Percentiles rank a stretch among this genome's conserved stretches.
These are phyloP conservation scores for Microsporum audouinii DNA, from an alignment of 2,329 filamentous ascomycete species.

Conservation along the genomic window DNA sequence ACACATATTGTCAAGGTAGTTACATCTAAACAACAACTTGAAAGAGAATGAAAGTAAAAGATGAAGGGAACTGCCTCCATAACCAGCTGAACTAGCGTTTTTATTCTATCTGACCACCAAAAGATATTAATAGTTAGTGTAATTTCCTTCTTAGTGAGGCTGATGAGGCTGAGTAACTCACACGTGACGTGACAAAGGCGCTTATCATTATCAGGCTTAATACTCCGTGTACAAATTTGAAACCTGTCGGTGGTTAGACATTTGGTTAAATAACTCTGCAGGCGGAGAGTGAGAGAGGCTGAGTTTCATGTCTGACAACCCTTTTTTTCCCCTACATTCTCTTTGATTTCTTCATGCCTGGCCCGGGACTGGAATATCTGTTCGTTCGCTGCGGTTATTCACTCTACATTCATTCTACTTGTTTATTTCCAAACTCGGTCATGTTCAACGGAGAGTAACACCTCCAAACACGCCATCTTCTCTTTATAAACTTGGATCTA, in stretches of 20 bases:
- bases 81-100: no score
- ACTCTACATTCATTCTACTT: neutral
- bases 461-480: neutral
- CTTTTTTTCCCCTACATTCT: neutral
- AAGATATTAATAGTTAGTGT: no score
- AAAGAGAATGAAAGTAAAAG: no score
- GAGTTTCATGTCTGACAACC: neutral
- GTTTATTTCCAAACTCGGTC: neutral
- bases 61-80: no score
- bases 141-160: no score
- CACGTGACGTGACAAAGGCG: no score
- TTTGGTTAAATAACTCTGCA: neutral
- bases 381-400: neutral
- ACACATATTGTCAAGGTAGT: no score
- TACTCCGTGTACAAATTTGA: no score
- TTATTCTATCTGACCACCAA: no score
- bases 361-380: neutral
- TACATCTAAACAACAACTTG: no score
- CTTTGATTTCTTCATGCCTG: neutral
- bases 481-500: neutral
- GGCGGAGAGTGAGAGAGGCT: conserved; percentile 2
- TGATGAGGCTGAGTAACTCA: no score
- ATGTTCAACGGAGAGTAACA: neutral
- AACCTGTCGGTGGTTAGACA: neutral
- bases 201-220: no score